A percentile compares a stretch with the other conserved stretches of the same genome.
phyloP scores from a whole-genome alignment of 352 stramenopile species.

The Globisporangium ultimum region DNA sequence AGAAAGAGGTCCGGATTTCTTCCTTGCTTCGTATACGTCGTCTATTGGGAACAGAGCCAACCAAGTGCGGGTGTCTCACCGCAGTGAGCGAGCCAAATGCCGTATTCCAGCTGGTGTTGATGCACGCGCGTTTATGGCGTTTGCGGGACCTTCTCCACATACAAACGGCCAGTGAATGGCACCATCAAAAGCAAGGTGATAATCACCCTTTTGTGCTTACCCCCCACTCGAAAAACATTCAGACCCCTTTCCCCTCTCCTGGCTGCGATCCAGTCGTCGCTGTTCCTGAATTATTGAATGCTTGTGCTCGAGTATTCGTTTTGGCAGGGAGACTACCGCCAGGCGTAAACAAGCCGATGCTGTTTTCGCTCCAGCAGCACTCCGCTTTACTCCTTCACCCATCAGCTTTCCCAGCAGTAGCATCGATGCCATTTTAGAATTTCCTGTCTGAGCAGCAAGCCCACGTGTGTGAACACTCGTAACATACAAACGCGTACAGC shows the following conservation, averaged over 20 bases:
- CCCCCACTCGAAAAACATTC: not conserved
- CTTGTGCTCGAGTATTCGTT: slow-evolving; percentile 7
- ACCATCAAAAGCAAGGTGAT: not conserved
- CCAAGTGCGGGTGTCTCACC: no score
- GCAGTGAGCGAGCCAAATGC: no score
- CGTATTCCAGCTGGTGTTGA: no score
- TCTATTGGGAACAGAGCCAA: no score
- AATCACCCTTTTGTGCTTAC: not conserved
- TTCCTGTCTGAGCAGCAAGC: not conserved
- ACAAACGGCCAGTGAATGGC: no score
- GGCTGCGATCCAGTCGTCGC: slow-evolving; percentile 4
- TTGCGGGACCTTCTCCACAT: no score
- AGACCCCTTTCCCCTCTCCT: not conserved
- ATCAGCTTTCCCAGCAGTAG: slow-evolving; percentile 1
- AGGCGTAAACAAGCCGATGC: slow-evolving; percentile 1
- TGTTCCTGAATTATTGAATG: slow-evolving; percentile 2
- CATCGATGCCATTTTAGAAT: slow-evolving; percentile 13
- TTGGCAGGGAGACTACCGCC: slow-evolving; percentile 3
- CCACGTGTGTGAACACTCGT: not conserved
- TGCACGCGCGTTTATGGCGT: no score
- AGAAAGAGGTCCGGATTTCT: no score
- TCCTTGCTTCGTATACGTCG: no score
- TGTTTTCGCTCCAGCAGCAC: slow-evolving; percentile 6
- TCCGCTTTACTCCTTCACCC: slow-evolving; percentile 15
- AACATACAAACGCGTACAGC: not conserved